phyloP scores from a whole-genome alignment of 1,284 basidiomycete genomes.

The Leccinum pachyderme region DNA sequence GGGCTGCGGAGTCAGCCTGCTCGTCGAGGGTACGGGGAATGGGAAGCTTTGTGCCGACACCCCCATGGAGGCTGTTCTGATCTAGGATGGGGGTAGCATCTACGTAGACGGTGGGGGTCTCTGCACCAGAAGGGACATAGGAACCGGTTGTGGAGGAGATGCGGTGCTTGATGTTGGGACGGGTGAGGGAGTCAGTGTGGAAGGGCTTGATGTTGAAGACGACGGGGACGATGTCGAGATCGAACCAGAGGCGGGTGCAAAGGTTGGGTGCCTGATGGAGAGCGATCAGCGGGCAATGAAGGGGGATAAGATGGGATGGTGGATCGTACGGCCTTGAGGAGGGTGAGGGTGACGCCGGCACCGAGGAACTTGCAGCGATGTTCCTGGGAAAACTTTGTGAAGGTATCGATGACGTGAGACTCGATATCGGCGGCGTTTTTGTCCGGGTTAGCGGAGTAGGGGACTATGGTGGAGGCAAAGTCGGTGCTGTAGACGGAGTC shows the following conservation, averaged over 20 bases:
- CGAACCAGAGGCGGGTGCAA: conserved; percentile 75
- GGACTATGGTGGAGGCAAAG: conserved; percentile 54
- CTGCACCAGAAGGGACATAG: conserved; percentile 67
- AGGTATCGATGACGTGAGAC: conserved; percentile 53
- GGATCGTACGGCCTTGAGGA: conserved; percentile 43
- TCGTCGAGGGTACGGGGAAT: conserved; percentile 76
- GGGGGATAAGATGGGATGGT: conserved; percentile 24
- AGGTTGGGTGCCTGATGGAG: conserved; percentile 61
- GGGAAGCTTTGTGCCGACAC: conserved; percentile 57
- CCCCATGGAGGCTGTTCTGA: conserved; percentile 39
- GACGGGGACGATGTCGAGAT: conserved; percentile 73
- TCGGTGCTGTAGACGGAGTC: conserved; percentile 81
- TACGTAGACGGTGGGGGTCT: conserved; percentile 68
- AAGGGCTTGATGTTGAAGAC: conserved; percentile 81
- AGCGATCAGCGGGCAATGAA: conserved; percentile 8
- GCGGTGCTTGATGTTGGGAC: conserved; percentile 74
- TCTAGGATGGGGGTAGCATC: conserved; percentile 48
- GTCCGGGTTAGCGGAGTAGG: conserved; percentile 48
- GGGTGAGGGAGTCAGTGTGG: conserved; percentile 73
- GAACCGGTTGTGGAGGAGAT: conserved; percentile 74
- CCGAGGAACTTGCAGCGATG: conserved; percentile 83
- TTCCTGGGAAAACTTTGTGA: conserved; percentile 68
- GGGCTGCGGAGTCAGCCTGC: conserved; percentile 79
- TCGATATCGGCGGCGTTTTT: conserved; percentile 59
- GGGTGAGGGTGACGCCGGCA: conserved; percentile 49